Evolutionary conservation across 2,329 filamentous ascomycete species (phyloP), one percentile per base, ranked within the genome.

Genomic region (Apiospora aurea): DNA sequence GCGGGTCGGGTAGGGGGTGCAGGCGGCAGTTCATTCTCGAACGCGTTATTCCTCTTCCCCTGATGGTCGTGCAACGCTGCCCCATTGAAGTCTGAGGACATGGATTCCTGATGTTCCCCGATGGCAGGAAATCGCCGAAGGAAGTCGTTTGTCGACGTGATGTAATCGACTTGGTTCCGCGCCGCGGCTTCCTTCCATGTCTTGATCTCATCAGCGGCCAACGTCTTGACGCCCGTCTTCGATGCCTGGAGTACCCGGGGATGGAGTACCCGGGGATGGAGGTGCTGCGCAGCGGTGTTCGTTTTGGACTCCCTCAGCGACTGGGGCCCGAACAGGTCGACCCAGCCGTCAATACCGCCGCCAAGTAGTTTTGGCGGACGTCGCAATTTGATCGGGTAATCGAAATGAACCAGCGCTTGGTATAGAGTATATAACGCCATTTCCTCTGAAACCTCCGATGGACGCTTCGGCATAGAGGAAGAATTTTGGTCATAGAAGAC

Each of bases 321-420:
- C 70, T 91, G 87, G 16, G 85, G 83, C 2, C 96, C 96, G 77
- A 97, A 87, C n/a, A 96, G 82, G 77, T 96, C 92, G 24, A 91
- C 84, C 96, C 96, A 99, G 5, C 94, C 93, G 76, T 95, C 90
- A 14, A 99, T 81, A 0, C 96, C 96, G 24, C 96, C 96, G 70
- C 89, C 85, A 1, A 99, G 85, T 44, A 99, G 86, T 71, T 94
- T 93, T 0, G 96, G 95, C 3, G 89, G 87, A 38, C 90, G 87
- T 72, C 90, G 92, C 44, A 97, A 83, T 13, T 92, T 92, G 75
- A 93, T 94, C 21, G 92, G 91, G 72, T 92, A 93, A 75, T 95
- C 97, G 81, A 95, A 97, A 72, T 96, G 91, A 70, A 91, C 91
- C 4, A 99, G 84, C 0, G 96, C 95, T 74, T 94, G 91, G 78